Percentiles rank a stretch among this genome's conserved stretches.
Conservation (phyloP, 768 basidiomycete genomes). For the Tulasnella sp. region DNA sequence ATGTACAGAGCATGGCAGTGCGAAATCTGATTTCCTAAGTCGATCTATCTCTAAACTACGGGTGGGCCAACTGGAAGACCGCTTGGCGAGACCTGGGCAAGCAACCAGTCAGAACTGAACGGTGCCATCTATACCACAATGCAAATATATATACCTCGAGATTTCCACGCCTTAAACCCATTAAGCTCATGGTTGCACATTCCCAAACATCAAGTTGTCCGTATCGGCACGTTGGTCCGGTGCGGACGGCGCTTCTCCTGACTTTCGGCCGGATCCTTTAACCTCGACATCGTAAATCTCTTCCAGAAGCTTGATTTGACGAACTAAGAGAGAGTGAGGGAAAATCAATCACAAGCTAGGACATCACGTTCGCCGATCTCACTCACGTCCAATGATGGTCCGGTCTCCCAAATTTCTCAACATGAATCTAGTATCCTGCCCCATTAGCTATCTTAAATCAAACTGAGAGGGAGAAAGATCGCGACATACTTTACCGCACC, state of each 20-base stretch:
- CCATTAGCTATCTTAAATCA: neutral
- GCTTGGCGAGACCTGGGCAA: too few species aligned
- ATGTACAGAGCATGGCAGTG: too few species aligned
- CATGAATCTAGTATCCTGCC: neutral
- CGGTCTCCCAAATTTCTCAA: neutral
- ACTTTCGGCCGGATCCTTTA: neutral
- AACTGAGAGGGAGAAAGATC: neutral
- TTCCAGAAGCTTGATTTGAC: constrained; percentile 9
- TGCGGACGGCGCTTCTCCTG: neutral
- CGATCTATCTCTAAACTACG: neutral
- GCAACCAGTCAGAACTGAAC: too few species aligned
- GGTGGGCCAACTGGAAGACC: too few species aligned
- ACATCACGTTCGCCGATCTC: neutral
- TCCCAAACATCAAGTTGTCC: neutral
- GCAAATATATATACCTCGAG: too few species aligned
- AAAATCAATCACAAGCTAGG: neutral
- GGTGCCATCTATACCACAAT: too few species aligned
- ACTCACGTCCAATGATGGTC: constrained; percentile 4
- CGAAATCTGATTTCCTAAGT: too few species aligned
- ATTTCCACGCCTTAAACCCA: too few species aligned
- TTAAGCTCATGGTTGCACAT: neutral
- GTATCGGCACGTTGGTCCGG: neutral
- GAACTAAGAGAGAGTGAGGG: neutral
- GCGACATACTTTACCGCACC: neutral
- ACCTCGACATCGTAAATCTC: constrained; percentile 1